Evolutionary conservation across 1,284 basidiomycete species (phyloP).

Genomic region (Papiliotrema nemorosa): DNA sequence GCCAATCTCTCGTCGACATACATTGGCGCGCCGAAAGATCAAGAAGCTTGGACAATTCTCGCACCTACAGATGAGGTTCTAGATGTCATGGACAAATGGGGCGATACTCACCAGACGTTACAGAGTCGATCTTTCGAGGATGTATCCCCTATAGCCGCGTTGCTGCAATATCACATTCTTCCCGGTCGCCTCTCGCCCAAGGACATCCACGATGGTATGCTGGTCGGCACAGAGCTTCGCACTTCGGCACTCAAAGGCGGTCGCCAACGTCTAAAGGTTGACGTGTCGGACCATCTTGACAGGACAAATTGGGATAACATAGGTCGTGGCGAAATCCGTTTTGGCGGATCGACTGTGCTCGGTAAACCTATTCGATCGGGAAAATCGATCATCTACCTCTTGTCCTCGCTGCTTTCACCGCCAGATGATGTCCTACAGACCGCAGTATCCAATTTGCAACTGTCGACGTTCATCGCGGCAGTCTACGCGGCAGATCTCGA

Average conservation of each 20-base stretch:
- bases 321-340: slow-evolving; percentile 61
- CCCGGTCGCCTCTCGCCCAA: slow-evolving; percentile 67
- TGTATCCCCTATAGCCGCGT: slow-evolving; percentile 33
- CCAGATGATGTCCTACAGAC: slow-evolving; percentile 78
- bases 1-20: slow-evolving; percentile 66
- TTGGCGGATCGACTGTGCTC: slow-evolving; percentile 78
- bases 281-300: slow-evolving; percentile 52
- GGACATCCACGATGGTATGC: slow-evolving; percentile 67
- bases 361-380: slow-evolving; percentile 59
- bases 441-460: slow-evolving; percentile 73
- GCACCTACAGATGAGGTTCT: slow-evolving; percentile 87
- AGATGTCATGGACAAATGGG: slow-evolving; percentile 35
- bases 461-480: slow-evolving; percentile 86
- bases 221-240: slow-evolving; percentile 72
- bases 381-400: slow-evolving; percentile 82
- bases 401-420: slow-evolving; percentile 75
- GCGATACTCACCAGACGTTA: neutral
- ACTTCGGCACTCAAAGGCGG: slow-evolving; percentile 64
- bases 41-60: slow-evolving; percentile 68
- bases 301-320: slow-evolving; percentile 43
- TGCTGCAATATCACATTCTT: slow-evolving; percentile 74
- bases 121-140: slow-evolving; percentile 18
- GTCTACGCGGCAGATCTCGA: slow-evolving; percentile 79
- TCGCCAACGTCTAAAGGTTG: slow-evolving; percentile 69
- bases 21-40: slow-evolving; percentile 61